These are phyloP conservation scores for Botrytis deweyae DNA, from an alignment of 2,329 filamentous ascomycete genomes.

Conservation along the genomic window DNA sequence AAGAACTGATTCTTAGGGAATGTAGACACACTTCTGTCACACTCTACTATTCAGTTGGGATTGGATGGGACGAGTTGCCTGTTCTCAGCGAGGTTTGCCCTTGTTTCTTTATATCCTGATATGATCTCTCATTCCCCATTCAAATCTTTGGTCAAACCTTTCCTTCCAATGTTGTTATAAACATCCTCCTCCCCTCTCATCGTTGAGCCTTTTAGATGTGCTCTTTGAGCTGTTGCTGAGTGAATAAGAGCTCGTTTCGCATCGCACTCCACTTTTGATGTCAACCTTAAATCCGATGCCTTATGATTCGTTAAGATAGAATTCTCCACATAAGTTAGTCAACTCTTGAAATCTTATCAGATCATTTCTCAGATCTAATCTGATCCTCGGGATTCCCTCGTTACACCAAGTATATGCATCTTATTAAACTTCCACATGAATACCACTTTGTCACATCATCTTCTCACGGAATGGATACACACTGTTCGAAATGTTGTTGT, in stretches of 20 bases:
- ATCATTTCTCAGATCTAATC: slow-evolving; percentile 15
- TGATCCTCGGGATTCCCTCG: not conserved
- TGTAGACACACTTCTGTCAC: not conserved
- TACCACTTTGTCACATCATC: not conserved
- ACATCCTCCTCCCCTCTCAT: not conserved
- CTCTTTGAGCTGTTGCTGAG: not conserved
- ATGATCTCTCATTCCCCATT: not conserved
- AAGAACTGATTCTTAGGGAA: not conserved
- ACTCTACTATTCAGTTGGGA: too few relatives aligned
- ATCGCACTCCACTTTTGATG: not conserved
- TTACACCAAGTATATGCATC: not conserved
- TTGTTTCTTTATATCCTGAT: not conserved
- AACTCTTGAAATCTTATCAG: slow-evolving; percentile 7
- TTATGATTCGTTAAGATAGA: not conserved
- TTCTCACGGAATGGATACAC: slow-evolving; percentile 12
- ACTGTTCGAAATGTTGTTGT: not conserved
- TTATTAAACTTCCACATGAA: slow-evolving; percentile 6
- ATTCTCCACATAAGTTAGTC: not conserved
- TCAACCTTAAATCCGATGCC: not conserved
- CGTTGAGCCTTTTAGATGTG: not conserved
- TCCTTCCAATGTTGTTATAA: not conserved
- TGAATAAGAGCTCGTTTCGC: not conserved
- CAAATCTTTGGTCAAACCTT: not conserved
- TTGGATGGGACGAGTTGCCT: not conserved
- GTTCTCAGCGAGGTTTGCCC: not conserved